Evolutionary conservation across 768 basidiomycete genomes (phyloP).

Genomic region (Dioszegia crocea): DNA sequence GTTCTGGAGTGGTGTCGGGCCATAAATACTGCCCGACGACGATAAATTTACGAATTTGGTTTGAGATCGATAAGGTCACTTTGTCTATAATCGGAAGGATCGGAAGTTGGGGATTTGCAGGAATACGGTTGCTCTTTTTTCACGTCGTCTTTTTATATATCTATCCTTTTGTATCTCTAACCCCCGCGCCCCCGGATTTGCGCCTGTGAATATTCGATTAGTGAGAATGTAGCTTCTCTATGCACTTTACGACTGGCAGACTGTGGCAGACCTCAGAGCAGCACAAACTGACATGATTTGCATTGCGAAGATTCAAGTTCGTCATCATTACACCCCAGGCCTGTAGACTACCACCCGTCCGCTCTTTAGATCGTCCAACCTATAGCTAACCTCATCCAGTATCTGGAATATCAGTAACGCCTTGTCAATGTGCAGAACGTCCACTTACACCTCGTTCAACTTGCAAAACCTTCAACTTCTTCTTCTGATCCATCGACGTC

Average conservation of each 20-base stretch:
- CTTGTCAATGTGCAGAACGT: constrained; percentile 29
- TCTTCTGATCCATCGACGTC: constrained; percentile 77
- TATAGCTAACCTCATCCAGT: constrained; percentile 74
- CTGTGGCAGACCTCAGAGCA: too few species aligned
- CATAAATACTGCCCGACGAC: constrained; percentile 35
- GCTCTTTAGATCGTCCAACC: constrained; percentile 82
- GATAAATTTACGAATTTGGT: constrained; percentile 13
- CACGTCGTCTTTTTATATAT: too few species aligned
- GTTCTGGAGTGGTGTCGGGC: constrained; percentile 37
- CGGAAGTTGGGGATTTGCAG: too few species aligned
- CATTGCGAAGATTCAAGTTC: too few species aligned
- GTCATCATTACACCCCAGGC: constrained; percentile 1
- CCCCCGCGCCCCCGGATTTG: too few species aligned
- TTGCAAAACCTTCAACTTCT: constrained; percentile 80
- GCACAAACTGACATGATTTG: too few species aligned
- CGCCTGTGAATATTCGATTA: too few species aligned
- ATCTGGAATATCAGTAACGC: constrained; percentile 44
- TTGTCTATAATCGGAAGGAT: too few species aligned
- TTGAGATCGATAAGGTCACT: not conserved
- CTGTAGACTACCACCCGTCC: constrained; percentile 67
- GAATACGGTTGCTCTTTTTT: too few species aligned
- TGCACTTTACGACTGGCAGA: too few species aligned
- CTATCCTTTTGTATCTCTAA: too few species aligned
- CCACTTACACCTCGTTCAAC: constrained; percentile 70
- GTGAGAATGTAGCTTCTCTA: too few species aligned